Base-by-base conservation (phyloP, 768 basidiomycete species). In the Mycena vulgaris region DNA sequence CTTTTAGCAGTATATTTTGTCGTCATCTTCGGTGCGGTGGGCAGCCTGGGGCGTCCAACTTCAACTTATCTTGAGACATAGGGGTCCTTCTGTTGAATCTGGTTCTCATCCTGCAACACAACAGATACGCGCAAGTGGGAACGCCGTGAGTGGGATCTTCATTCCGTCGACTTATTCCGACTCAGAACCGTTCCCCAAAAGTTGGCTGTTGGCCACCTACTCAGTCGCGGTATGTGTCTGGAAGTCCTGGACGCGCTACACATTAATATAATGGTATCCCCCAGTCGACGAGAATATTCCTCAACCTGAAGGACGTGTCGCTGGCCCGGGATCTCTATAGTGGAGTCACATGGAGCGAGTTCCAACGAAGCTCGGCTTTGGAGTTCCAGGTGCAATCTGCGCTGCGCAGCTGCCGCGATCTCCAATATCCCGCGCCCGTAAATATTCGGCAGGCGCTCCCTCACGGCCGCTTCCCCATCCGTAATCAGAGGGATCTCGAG, bases 191-290 rank as follows among this genome's bases (percentile, higher is more conserved):
- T 49, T 23, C 23, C 30, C 40, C 3, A 10, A 14, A 51, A 68
- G 66, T 5, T 68, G 66, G 66, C 39, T 68, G 14, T 14, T 68
- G 17, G 66, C 58, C 13, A 68, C 66, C 17, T 68, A 68, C 31
- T 60, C 66, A 25, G 51, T 68, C 30, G 58, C 66, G 56, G 64
- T 66, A 66, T 23, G 55, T 58, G 23, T 1, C 16, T 2, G 37
- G 6, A 3, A 14, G 21, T 45, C 42, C 21, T 45, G 9, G 2
- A n/a, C n/a, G n/a, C n/a, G n/a, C n/a, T n/a, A n/a, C n/a, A n/a
- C n/a, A 10, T 25, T n/a, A n/a, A 8, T 21, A 47, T 35, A 25
- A 28, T 63, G n/a, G n/a, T n/a, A n/a, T n/a, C n/a, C 13, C 7
- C 28, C 19, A 66, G 64, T 66, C 64, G 13, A 66, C 64, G 16